A percentile compares a stretch with the other conserved stretches of the same genome.
Evolutionary conservation across 306 rosid species (phyloP).

Genomic region (Cucumis hystrix): DNA sequence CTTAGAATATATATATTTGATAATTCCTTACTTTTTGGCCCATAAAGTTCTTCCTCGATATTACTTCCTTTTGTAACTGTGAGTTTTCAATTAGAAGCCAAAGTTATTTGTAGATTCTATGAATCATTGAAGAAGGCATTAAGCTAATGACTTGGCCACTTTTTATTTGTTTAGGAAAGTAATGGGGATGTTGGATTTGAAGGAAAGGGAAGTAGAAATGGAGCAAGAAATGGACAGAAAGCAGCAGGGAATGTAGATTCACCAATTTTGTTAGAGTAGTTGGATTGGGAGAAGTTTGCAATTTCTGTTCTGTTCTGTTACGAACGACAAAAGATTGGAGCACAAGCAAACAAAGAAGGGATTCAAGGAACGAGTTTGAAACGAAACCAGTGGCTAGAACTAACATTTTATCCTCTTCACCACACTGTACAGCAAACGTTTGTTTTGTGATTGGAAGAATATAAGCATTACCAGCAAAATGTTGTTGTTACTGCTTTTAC

Average conservation of each 20-base stretch:
- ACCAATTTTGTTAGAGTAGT: slow-evolving; percentile 7
- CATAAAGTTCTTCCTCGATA: background rate
- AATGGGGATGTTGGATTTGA: background rate
- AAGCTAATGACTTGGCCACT: background rate
- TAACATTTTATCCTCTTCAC: background rate
- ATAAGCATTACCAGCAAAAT: background rate
- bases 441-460: background rate
- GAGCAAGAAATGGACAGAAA: background rate
- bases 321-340: background rate
- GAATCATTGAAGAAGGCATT: background rate
- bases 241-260: background rate
- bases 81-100: background rate
- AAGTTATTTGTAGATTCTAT: background rate
- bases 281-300: background rate
- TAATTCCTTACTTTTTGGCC: background rate
- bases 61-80: background rate
- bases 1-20: background rate
- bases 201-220: background rate
- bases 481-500: background rate
- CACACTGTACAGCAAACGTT: background rate
- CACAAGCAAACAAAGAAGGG: background rate
- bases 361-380: background rate
- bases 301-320: background rate
- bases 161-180: background rate
- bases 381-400: background rate